phyloP scores from a whole-genome alignment of 306 rosid genomes.

The Pachyrhizus erosus region DNA sequence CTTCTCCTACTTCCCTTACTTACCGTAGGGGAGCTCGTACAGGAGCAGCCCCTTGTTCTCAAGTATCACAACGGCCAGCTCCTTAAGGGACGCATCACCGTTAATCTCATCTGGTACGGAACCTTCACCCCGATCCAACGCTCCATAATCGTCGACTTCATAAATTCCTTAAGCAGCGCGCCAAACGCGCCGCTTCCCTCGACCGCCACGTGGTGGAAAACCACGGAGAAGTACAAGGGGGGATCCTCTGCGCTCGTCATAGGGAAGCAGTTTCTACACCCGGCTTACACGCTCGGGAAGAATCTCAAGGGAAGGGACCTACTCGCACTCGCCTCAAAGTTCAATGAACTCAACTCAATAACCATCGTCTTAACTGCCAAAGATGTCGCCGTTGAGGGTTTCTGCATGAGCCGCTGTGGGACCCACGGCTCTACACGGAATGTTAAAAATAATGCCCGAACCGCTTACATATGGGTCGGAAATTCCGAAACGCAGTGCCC shows the following conservation, averaged over 20 bases:
- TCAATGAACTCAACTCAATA: conserved; percentile 56
- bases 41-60: conserved; percentile 75
- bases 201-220: conserved; percentile 82
- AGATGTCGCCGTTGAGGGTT: conserved; percentile 81
- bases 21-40: conserved; percentile 53
- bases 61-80: conserved; percentile 89
- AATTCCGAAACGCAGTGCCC: conserved; percentile 89
- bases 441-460: conserved; percentile 30
- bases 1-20: neutral
- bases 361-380: conserved; percentile 72
- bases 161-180: conserved; percentile 56
- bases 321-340: conserved; percentile 53
- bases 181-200: conserved; percentile 49
- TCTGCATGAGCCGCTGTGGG: conserved; percentile 81
- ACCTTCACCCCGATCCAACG: conserved; percentile 77
- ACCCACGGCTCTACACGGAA: conserved; percentile 61
- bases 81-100: conserved; percentile 77
- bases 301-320: conserved; percentile 50
- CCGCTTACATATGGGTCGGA: conserved; percentile 85
- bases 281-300: conserved; percentile 72
- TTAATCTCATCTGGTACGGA: conserved; percentile 90
- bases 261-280: conserved; percentile 70
- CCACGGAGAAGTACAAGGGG: conserved; percentile 72
- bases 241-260: conserved; percentile 70
- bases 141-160: conserved; percentile 75